These are phyloP conservation scores for Dactylonectria estremocensis DNA, from an alignment of 2,329 filamentous ascomycete genomes.

Conservation along the genomic window DNA sequence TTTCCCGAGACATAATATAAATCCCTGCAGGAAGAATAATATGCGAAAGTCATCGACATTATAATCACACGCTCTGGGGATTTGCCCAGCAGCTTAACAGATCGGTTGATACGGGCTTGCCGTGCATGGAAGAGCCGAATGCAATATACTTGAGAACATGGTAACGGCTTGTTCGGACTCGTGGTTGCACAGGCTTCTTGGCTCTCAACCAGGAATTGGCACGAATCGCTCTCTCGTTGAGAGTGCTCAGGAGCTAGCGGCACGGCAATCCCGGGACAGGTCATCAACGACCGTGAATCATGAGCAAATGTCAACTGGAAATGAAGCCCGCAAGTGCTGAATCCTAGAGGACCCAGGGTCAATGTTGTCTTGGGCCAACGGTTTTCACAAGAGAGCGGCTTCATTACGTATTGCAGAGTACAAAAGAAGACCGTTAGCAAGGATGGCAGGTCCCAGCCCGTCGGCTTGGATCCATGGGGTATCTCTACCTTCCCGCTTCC, in stretches of 20 bases:
- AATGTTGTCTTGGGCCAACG: not conserved
- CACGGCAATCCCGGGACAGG: not conserved
- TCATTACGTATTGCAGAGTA: not conserved
- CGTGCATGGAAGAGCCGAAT: not conserved
- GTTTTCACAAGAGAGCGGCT: not conserved
- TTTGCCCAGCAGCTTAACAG: not conserved
- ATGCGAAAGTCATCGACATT: not conserved
- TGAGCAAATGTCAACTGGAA: not conserved
- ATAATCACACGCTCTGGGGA: not conserved
- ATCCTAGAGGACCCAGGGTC: not conserved
- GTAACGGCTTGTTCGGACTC: not conserved
- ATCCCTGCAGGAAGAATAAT: not conserved
- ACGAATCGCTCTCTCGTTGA: not conserved
- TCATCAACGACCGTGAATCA: not conserved
- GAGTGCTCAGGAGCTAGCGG: not conserved
- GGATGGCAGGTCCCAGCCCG: conserved; percentile 19
- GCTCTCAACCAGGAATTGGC: not conserved
- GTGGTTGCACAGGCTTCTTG: not conserved
- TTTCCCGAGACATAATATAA: conserved; percentile 6
- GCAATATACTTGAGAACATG: not conserved
- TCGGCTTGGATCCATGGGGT: conserved; percentile 28
- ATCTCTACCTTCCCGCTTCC: conserved; percentile 20
- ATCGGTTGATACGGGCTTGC: not conserved
- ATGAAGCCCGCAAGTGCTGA: not conserved
- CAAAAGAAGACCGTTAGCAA: not conserved